A percentile compares a stretch with the other conserved stretches of the same genome.
Evolutionary conservation across 108 stramenopile species (phyloP).

Genomic region (Mediolabrus comicus): DNA sequence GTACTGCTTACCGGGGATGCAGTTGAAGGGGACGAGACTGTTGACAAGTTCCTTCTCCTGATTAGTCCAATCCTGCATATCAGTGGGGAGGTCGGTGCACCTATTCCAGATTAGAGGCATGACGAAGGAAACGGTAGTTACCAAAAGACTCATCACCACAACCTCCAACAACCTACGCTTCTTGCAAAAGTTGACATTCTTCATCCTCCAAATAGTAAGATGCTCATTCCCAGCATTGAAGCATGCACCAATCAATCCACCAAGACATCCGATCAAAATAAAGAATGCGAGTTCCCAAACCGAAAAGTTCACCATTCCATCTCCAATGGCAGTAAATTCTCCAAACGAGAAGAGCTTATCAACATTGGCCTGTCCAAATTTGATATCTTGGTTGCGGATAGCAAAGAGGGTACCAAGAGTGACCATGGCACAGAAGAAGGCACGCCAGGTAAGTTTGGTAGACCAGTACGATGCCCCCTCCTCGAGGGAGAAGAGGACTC

Average conservation of each 20-base stretch:
- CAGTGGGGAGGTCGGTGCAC: slow-evolving; percentile 88
- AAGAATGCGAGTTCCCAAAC: slow-evolving; percentile 95
- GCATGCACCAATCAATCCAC: slow-evolving; percentile 93
- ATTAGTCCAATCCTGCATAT: slow-evolving; percentile 96
- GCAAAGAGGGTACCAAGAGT: slow-evolving; percentile 85
- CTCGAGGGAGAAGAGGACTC: slow-evolving; percentile 94
- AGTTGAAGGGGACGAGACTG: slow-evolving; percentile 87
- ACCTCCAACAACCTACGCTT: slow-evolving; percentile 78
- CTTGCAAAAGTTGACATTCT: slow-evolving; percentile 73
- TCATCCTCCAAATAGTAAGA: slow-evolving; percentile 90
- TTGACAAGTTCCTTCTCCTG: slow-evolving; percentile 92
- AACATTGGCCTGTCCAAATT: slow-evolving; percentile 89
- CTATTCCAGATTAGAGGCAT: slow-evolving; percentile 88
- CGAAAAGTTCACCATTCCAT: slow-evolving; percentile 73
- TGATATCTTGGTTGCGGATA: slow-evolving; percentile 69
- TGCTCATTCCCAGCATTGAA: slow-evolving; percentile 95
- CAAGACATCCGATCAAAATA: slow-evolving; percentile 88
- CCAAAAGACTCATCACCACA: slow-evolving; percentile 61
- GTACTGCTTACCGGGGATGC: slow-evolving; percentile 90
- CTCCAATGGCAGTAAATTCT: slow-evolving; percentile 77
- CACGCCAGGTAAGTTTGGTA: slow-evolving; percentile 95
- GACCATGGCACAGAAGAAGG: slow-evolving; percentile 98
- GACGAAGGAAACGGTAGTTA: slow-evolving; percentile 77
- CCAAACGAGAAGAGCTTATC: slow-evolving; percentile 96
- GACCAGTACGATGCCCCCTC: slow-evolving; percentile 97